A percentile compares a stretch with the other conserved stretches of the same genome.
Evolutionary conservation across 192 early-diverging fungal species (phyloP).

Genomic region (Globomyces pollinis-pini): DNA sequence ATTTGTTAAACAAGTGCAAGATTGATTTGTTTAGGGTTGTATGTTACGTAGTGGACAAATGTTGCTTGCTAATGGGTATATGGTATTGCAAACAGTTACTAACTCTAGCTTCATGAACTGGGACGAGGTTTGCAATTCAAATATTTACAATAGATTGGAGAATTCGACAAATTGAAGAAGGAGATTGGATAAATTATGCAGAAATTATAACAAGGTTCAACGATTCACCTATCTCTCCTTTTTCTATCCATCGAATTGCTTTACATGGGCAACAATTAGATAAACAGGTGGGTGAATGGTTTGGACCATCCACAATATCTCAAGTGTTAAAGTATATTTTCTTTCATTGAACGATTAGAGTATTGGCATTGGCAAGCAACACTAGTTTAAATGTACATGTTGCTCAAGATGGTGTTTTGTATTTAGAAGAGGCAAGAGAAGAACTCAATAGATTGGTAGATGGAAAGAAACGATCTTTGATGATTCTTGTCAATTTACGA

Average conservation of each 20-base stretch:
- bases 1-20: no score
- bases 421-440: conserved; percentile 61
- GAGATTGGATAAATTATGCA: conserved; percentile 23
- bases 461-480: conserved; percentile 35
- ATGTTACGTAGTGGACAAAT: conserved; percentile 95
- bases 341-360: no score
- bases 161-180: conserved; percentile 15
- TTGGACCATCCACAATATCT: conserved; percentile 79
- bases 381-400: conserved; percentile 64
- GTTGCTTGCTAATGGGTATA: conserved; percentile 75
- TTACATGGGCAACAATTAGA: conserved; percentile 72
- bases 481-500: conserved; percentile 81
- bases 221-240: conserved; percentile 61
- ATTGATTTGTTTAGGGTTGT: no score
- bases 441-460: conserved; percentile 23
- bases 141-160: conserved; percentile 23
- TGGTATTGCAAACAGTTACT: conserved; percentile 42
- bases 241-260: conserved; percentile 91
- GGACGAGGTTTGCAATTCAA: conserved; percentile 52
- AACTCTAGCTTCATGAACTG: conserved; percentile 20
- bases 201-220: conserved; percentile 73
- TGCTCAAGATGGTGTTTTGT: conserved; percentile 75
- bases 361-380: conserved; percentile 49
- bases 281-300: conserved; percentile 95
- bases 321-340: no score